Evolutionary conservation across 495 filamentous ascomycete species (phyloP).

Genomic region (Barbatosphaeria neglecta): DNA sequence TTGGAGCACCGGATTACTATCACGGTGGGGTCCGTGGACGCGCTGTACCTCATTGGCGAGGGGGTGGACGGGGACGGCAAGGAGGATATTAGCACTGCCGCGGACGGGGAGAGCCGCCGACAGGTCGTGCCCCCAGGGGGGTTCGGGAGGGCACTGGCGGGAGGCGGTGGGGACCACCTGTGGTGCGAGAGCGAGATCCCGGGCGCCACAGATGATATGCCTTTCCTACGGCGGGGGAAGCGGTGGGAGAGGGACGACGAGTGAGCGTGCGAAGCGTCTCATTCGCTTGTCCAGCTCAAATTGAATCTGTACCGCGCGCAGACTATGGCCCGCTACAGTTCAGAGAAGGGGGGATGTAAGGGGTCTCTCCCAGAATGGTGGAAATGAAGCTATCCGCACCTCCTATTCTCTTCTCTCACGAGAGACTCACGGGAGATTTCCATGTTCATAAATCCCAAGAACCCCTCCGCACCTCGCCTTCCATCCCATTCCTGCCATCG

Average conservation of each 20-base stretch:
- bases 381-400: too few relatives aligned
- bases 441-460: too few relatives aligned
- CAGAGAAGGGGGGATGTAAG: too few relatives aligned
- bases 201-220: constrained; percentile 22
- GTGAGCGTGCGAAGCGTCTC: background rate
- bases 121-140: constrained; percentile 11
- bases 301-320: background rate
- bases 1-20: too few relatives aligned
- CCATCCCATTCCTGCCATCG: background rate
- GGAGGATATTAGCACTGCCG: too few relatives aligned
- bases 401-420: too few relatives aligned
- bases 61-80: constrained; percentile 7
- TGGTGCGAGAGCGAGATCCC: constrained; percentile 25
- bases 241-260: constrained; percentile 3
- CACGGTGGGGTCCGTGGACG: constrained; percentile 21
- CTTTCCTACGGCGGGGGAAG: constrained; percentile 2
- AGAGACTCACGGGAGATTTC: too few relatives aligned
- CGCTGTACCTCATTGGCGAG: constrained; percentile 23
- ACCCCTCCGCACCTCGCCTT: background rate
- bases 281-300: background rate
- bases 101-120: background rate
- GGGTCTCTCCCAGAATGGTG: too few relatives aligned
- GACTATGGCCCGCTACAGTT: too few relatives aligned
- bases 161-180: constrained; percentile 7
- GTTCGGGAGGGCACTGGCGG: constrained; percentile 20